A percentile compares a stretch with the other conserved stretches of the same genome.
phyloP scores from a whole-genome alignment of 345 rosid genomes.

The Populus alba region DNA sequence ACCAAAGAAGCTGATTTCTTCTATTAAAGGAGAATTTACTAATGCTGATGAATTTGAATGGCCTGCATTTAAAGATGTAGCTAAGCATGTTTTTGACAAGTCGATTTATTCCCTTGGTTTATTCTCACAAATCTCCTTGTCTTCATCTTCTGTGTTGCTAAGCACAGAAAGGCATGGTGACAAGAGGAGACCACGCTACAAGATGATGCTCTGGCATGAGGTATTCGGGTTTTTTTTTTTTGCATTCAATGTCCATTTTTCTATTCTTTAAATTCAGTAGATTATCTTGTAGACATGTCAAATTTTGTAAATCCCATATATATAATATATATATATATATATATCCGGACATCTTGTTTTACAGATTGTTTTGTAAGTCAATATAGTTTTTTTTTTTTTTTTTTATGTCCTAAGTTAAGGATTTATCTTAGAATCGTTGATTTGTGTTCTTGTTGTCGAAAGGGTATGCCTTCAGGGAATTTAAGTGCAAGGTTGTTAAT shows the following conservation, averaged over 20 bases:
- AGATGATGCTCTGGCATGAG: slow-evolving; percentile 65
- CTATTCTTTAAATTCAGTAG: not conserved
- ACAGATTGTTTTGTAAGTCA: not conserved
- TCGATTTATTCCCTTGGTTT: slow-evolving; percentile 66
- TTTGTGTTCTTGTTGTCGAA: not conserved
- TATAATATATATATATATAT: no score
- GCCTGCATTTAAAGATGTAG: slow-evolving; percentile 42
- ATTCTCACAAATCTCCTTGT: slow-evolving; percentile 55
- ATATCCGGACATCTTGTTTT: not conserved
- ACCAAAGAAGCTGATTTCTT: slow-evolving; percentile 66
- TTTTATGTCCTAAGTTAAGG: not conserved
- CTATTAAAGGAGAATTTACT: slow-evolving; percentile 50
- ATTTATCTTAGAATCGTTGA: not conserved
- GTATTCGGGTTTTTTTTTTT: slow-evolving; percentile 27
- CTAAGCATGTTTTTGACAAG: slow-evolving; percentile 67
- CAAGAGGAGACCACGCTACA: slow-evolving; percentile 48
- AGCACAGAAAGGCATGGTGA: slow-evolving; percentile 61
- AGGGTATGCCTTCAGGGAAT: not conserved
- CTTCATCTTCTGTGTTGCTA: slow-evolving; percentile 47
- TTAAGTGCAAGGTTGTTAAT: not conserved
- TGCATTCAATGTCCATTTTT: not conserved
- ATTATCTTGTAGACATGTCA: not conserved
- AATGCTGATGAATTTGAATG: slow-evolving; percentile 53
- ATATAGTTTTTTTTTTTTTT: no score
- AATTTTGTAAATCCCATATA: not conserved